These are phyloP conservation scores for Mycena rosella DNA, from an alignment of 768 basidiomycete species.

Conservation along the genomic window DNA sequence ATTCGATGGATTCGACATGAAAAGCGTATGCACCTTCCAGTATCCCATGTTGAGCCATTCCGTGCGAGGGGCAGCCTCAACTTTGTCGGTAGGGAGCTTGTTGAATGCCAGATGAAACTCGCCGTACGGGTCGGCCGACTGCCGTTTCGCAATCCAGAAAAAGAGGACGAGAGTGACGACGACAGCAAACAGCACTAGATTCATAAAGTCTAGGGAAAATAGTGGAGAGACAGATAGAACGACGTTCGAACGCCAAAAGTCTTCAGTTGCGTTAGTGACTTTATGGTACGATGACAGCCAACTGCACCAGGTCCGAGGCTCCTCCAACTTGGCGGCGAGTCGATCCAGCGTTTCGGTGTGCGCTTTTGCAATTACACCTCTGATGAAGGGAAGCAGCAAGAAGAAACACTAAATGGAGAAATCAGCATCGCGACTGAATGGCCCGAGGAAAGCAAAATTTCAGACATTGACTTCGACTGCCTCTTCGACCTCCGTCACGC, in stretches of 20 bases:
- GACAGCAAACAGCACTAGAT: slow-evolving; percentile 9
- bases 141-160: slow-evolving; percentile 24
- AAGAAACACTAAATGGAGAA: slow-evolving; percentile 44
- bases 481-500: slow-evolving; percentile 43
- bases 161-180: slow-evolving; percentile 15
- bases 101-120: slow-evolving; percentile 71
- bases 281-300: background rate
- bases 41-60: slow-evolving; percentile 83
- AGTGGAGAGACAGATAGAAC: no score
- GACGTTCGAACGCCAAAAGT: background rate
- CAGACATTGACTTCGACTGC: slow-evolving; percentile 46
- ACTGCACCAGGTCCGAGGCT: background rate
- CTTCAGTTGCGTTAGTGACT: background rate
- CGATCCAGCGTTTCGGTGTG: slow-evolving; percentile 45
- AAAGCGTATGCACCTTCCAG: slow-evolving; percentile 63
- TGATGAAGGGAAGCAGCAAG: slow-evolving; percentile 52
- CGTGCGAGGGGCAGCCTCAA: slow-evolving; percentile 49
- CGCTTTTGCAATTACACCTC: slow-evolving; percentile 45
- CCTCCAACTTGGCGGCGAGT: slow-evolving; percentile 42
- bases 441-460: background rate
- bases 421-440: background rate
- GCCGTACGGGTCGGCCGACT: slow-evolving; percentile 64
- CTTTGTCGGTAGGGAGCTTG: slow-evolving; percentile 46
- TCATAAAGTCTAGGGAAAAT: no score
- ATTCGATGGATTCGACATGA: slow-evolving; percentile 6